A percentile compares a stretch with the other conserved stretches of the same genome.
Evolutionary conservation across 352 stramenopile species (phyloP).

Genomic region (Pythium inflatum): DNA sequence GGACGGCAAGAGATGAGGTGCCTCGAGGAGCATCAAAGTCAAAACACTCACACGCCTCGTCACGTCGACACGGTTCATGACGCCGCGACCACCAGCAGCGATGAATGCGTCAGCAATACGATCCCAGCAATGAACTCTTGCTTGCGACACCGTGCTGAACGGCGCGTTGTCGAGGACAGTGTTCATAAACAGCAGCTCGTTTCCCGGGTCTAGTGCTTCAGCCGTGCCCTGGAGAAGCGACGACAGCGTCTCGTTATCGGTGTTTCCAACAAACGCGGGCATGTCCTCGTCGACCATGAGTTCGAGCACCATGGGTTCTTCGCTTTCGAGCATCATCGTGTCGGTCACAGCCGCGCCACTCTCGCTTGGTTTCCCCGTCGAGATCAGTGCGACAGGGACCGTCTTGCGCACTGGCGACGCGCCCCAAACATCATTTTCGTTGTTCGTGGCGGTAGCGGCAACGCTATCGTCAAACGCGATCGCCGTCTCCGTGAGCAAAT

Average conservation of each 20-base stretch:
- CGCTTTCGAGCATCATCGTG: no score
- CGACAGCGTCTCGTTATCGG: no score
- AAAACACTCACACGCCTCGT: not conserved
- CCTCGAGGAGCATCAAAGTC: not conserved
- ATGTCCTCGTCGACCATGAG: no score
- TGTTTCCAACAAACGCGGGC: no score
- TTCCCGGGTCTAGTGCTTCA: not conserved
- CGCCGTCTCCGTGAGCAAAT: no score
- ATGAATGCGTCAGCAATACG: not conserved
- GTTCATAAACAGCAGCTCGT: not conserved
- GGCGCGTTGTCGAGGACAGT: not conserved
- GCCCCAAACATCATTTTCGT: not conserved
- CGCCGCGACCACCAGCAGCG: not conserved
- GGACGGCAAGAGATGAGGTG: not conserved
- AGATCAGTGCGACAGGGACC: no score
- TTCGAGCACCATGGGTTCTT: no score
- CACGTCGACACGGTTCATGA: not conserved
- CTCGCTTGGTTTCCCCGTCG: no score
- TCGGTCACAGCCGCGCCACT: no score
- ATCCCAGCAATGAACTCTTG: not conserved
- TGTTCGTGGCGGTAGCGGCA: not conserved
- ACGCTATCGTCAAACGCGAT: no score
- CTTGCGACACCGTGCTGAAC: not conserved
- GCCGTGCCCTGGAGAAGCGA: no score
- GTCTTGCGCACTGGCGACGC: no score